These are phyloP conservation scores for Blastobotrys persicus DNA, from an alignment of 1,139 yeast species.

Conservation along the genomic window DNA sequence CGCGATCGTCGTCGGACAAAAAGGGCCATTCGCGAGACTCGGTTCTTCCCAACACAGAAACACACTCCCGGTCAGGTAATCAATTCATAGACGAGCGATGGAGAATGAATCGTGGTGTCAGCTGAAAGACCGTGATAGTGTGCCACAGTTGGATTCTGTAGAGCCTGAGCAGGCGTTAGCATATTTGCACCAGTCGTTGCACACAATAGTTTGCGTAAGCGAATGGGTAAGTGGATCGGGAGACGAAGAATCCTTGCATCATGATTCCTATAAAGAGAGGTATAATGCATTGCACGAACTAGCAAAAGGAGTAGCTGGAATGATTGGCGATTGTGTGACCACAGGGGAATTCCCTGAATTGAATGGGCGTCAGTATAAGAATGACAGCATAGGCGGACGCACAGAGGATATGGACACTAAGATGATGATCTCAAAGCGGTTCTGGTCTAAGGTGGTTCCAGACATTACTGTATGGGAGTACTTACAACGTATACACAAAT, in stretches of 20 bases:
- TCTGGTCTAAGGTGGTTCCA: slow-evolving; percentile 42
- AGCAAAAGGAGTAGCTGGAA: slow-evolving; percentile 22
- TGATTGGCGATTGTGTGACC: slow-evolving; percentile 8
- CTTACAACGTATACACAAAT: slow-evolving; percentile 42
- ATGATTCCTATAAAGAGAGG: not conserved
- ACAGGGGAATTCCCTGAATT: not conserved
- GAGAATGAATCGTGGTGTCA: slow-evolving; percentile 6
- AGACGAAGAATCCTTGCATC: not conserved
- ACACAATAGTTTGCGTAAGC: not conserved
- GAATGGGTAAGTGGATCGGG: not conserved
- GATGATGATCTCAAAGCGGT: slow-evolving; percentile 33
- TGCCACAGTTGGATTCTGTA: slow-evolving; percentile 24
- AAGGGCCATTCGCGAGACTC: not conserved
- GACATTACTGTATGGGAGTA: slow-evolving; percentile 39
- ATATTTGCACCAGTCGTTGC: slow-evolving; percentile 26
- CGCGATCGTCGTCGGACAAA: not conserved
- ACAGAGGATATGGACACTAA: slow-evolving; percentile 3
- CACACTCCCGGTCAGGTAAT: too few relatives aligned
- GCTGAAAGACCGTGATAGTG: not conserved
- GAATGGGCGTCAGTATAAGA: not conserved
- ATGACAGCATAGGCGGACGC: not conserved
- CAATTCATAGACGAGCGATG: not conserved
- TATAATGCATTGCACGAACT: slow-evolving; percentile 19
- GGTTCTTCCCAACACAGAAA: not conserved
- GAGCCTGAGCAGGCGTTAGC: slow-evolving; percentile 27